phyloP scores from a whole-genome alignment of 2,329 filamentous ascomycete genomes.

The Chrysoporthe cubensis region DNA sequence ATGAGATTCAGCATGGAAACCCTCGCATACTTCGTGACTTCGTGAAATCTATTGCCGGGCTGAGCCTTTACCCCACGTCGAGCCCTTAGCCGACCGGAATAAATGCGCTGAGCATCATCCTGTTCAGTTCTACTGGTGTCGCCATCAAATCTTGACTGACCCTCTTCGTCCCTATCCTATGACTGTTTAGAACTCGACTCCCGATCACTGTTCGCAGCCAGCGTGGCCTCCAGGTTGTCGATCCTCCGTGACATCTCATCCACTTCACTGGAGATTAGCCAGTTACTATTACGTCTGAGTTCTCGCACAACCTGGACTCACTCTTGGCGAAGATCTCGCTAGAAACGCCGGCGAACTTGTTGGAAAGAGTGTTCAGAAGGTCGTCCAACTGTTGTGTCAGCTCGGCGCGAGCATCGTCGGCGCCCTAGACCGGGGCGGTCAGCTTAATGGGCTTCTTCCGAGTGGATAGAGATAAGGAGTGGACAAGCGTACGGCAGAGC shows the following conservation, averaged over 20 bases:
- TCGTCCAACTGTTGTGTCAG: conserved; percentile 83
- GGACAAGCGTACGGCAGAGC: background rate
- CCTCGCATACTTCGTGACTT: conserved; percentile 4
- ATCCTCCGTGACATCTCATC: conserved; percentile 90
- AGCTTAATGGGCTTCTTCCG: background rate
- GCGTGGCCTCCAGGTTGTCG: conserved; percentile 78
- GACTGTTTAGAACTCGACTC: conserved; percentile 42
- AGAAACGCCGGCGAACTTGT: conserved; percentile 83
- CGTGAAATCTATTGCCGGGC: background rate
- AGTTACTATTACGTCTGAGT: background rate
- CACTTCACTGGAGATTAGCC: conserved; percentile 59
- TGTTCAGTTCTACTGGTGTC: conserved; percentile 11
- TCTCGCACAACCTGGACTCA: conserved; percentile 49
- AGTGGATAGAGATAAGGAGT: background rate
- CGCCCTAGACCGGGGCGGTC: conserved; percentile 35
- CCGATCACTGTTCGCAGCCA: conserved; percentile 61
- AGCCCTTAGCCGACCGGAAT: background rate
- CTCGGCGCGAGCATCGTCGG: conserved; percentile 61
- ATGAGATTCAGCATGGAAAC: conserved; percentile 1
- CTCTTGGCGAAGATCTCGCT: conserved; percentile 88
- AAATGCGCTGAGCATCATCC: background rate
- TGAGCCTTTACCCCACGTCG: background rate
- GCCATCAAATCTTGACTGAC: background rate
- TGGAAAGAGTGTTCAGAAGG: conserved; percentile 79
- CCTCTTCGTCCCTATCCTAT: conserved; percentile 23